Evolutionary conservation across 257 asterid species (phyloP).

Genomic region (Solanum peruvianum): DNA sequence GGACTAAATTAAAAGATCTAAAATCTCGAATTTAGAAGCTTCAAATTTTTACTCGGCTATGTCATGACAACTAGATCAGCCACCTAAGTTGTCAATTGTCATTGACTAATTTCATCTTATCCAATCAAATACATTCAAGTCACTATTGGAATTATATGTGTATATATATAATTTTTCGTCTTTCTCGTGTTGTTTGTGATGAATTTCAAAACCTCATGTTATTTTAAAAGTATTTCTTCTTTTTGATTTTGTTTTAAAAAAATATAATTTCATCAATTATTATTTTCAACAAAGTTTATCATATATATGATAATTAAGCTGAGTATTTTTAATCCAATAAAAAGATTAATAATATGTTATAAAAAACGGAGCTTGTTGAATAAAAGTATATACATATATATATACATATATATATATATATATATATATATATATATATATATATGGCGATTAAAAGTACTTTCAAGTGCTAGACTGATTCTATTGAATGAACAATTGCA

Average conservation of each 20-base stretch:
- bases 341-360: background rate
- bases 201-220: background rate
- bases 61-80: background rate
- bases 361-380: background rate
- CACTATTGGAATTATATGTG: background rate
- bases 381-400: no score
- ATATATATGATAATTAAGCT: background rate
- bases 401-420: no score
- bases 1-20: no score
- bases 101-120: background rate
- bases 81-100: background rate
- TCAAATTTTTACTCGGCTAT: no score
- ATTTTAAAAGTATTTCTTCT: background rate
- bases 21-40: rapidly evolving
- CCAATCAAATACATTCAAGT: background rate
- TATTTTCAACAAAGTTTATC: background rate
- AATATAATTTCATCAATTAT: background rate
- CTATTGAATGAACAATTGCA: background rate
- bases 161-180: no score
- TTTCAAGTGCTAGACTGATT: background rate
- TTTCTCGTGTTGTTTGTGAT: no score
- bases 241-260: background rate
- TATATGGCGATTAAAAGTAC: background rate
- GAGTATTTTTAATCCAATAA: background rate
- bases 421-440: background rate